Conservation (phyloP, 176 grass and related monocot genomes). For the Rhynchospora breviuscula region DNA sequence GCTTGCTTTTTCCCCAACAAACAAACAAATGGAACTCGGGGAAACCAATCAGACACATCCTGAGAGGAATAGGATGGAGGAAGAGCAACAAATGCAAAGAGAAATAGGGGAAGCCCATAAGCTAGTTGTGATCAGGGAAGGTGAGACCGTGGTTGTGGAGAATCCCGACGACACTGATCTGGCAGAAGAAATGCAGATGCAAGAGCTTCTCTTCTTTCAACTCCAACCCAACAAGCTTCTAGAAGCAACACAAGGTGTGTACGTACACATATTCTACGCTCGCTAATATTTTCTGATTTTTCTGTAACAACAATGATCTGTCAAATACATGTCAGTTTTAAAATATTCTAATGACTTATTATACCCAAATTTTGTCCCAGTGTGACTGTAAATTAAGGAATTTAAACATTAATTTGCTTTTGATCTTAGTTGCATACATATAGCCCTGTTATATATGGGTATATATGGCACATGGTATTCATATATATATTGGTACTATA, state of each 20-base stretch:
- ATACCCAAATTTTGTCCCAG: too few relatives aligned
- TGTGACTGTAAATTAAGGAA: too few relatives aligned
- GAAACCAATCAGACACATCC: too few relatives aligned
- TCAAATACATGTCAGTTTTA: too few relatives aligned
- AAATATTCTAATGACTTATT: too few relatives aligned
- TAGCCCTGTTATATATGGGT: background rate
- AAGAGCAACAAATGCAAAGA: background rate
- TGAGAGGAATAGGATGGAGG: background rate
- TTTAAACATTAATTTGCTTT: too few relatives aligned
- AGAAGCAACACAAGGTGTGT: background rate
- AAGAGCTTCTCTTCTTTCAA: constrained; percentile 49
- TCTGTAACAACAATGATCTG: background rate
- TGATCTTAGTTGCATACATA: background rate
- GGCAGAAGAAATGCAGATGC: constrained; percentile 46
- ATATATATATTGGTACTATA: constrained; percentile 20
- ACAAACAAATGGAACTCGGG: too few relatives aligned
- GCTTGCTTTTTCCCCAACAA: too few relatives aligned
- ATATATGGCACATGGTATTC: background rate
- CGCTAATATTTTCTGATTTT: background rate
- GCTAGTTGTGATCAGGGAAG: constrained; percentile 14
- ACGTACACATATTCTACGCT: background rate
- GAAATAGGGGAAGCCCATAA: background rate
- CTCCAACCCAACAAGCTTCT: background rate
- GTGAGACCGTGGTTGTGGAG: background rate
- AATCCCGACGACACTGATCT: constrained; percentile 19